Evolutionary conservation across 805 yeast species (phyloP).

Genomic region (Myxozyma kluyveri): DNA sequence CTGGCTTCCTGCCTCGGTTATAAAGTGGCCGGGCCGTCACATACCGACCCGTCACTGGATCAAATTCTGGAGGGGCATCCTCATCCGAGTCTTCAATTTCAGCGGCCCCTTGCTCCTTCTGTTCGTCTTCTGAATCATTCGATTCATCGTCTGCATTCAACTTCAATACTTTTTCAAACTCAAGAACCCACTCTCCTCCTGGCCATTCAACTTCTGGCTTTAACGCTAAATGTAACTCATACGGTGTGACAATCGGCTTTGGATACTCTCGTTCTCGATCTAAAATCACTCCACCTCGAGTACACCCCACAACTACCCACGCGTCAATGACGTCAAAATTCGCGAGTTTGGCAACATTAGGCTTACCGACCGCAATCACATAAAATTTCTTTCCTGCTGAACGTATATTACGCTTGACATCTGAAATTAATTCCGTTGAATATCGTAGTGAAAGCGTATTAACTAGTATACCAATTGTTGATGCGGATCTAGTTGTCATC

Average conservation of each 20-base stretch:
- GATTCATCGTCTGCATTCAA: conserved; percentile 26
- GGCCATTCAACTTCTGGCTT: conserved; percentile 72
- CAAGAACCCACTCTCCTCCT: conserved; percentile 88
- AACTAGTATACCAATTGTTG: conserved; percentile 85
- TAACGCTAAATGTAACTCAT: conserved; percentile 80
- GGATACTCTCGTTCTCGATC: conserved; percentile 77
- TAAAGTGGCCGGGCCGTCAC: conserved; percentile 68
- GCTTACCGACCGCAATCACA: conserved; percentile 94
- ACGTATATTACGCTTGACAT: conserved; percentile 58
- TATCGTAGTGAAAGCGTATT: conserved; percentile 82
- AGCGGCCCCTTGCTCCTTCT: conserved; percentile 28
- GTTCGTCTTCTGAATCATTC: conserved; percentile 29
- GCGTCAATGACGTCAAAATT: conserved; percentile 91
- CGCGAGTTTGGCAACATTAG: conserved; percentile 94
- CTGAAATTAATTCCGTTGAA: conserved; percentile 64
- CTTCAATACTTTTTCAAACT: conserved; percentile 59
- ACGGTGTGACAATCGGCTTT: conserved; percentile 92
- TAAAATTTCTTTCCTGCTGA: conserved; percentile 87
- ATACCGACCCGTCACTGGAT: conserved; percentile 80
- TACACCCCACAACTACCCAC: conserved; percentile 95
- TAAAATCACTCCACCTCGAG: conserved; percentile 85
- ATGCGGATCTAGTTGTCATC: conserved; percentile 86
- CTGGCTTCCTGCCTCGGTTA: conserved; percentile 40
- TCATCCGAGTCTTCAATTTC: conserved; percentile 51
- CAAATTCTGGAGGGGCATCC: conserved; percentile 61